A percentile compares a stretch with the other conserved stretches of the same genome.
Conservation (phyloP, 2,329 filamentous ascomycete genomes). For the Nemania sp. region DNA sequence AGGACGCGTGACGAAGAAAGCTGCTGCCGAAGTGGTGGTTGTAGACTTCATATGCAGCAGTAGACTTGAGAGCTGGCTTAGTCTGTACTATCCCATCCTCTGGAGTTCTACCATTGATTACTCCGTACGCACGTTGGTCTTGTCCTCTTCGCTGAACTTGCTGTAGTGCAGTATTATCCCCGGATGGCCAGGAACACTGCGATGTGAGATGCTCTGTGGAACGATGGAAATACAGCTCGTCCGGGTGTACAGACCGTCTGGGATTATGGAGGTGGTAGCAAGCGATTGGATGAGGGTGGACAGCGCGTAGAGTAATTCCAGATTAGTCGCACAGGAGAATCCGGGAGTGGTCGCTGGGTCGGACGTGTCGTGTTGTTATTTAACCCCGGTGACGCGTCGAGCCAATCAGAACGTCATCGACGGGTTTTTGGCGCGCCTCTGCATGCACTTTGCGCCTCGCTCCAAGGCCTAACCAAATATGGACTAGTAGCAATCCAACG, state of each 20-base stretch:
- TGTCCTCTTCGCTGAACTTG: not conserved
- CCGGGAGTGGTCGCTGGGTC: conserved; percentile 3
- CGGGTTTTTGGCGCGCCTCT: conserved; percentile 10
- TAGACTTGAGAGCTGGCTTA: not conserved
- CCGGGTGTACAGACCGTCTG: conserved; percentile 19
- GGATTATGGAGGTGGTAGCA: conserved; percentile 18
- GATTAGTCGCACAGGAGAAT: conserved; percentile 20
- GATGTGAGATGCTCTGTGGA: conserved; percentile 18
- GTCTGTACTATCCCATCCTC: conserved; percentile 1
- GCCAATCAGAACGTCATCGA: conserved; percentile 17
- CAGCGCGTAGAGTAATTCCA: conserved; percentile 26
- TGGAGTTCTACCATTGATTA: not conserved
- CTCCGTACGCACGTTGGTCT: too few species aligned
- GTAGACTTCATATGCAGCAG: too few species aligned
- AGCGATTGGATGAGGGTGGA: conserved; percentile 24
- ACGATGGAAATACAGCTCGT: conserved; percentile 21
- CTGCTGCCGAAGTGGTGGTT: too few species aligned
- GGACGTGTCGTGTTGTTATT: conserved; percentile 27
- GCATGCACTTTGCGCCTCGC: conserved; percentile 22
- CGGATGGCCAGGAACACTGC: too few species aligned
- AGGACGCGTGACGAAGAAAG: too few species aligned
- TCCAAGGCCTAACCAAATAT: conserved; percentile 3
- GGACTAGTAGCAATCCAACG: not conserved
- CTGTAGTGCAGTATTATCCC: conserved; percentile 12
- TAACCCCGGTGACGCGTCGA: conserved; percentile 18